Conservation (phyloP, 345 rosid genomes). For the Salix caprea region DNA sequence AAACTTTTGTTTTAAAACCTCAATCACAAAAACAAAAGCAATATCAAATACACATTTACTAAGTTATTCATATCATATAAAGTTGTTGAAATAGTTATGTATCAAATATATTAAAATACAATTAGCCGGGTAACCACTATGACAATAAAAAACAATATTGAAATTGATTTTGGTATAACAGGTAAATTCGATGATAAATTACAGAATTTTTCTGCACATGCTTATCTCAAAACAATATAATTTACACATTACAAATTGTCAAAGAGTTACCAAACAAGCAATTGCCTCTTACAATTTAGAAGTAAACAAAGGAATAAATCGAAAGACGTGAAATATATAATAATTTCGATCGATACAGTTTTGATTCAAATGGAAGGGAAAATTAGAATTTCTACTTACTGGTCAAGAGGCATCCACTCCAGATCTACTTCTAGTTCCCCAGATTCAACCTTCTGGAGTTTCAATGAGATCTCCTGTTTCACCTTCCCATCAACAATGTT, state of each 20-base stretch:
- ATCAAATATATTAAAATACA: too few species aligned
- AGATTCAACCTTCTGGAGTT: slow-evolving; percentile 94
- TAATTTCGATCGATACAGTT: background rate
- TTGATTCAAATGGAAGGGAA: background rate
- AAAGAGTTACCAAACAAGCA: background rate
- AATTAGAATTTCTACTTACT: slow-evolving; percentile 30
- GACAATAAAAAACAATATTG: too few species aligned
- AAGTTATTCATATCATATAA: too few species aligned
- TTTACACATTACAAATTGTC: background rate
- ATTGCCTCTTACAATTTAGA: background rate
- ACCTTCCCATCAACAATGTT: slow-evolving; percentile 92
- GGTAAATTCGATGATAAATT: background rate
- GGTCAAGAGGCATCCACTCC: slow-evolving; percentile 81
- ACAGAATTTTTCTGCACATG: background rate
- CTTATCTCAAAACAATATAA: background rate
- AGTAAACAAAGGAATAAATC: background rate
- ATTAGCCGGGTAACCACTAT: too few species aligned
- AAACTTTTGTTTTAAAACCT: too few species aligned
- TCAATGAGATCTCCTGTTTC: slow-evolving; percentile 60
- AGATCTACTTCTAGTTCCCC: slow-evolving; percentile 74
- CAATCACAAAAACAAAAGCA: too few species aligned
- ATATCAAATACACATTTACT: too few species aligned
- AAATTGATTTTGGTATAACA: too few species aligned
- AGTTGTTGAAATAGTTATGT: too few species aligned
- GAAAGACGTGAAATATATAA: background rate